Percentiles rank a stretch among this genome's conserved stretches.
Evolutionary conservation across 2,329 filamentous ascomycete species (phyloP).

Genomic region (Paraphoma chrysanthemicola): DNA sequence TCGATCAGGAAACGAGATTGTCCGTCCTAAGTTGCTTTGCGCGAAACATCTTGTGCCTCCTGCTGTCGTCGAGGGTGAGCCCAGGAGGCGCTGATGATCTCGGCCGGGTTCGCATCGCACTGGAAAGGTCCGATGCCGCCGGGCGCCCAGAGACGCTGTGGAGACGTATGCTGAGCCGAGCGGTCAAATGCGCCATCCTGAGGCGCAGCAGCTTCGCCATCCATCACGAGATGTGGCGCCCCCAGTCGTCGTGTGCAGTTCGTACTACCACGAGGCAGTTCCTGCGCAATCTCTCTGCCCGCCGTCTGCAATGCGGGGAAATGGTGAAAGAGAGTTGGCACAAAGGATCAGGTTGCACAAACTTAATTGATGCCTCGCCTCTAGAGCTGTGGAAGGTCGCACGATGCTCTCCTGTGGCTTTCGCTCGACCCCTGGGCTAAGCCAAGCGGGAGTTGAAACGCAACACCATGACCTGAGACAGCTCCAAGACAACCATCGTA

Average conservation of each 20-base stretch:
- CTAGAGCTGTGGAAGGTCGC: constrained; percentile 23
- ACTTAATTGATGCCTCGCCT: not conserved
- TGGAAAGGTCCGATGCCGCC: constrained; percentile 6
- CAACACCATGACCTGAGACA: constrained; percentile 42
- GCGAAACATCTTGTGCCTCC: constrained; percentile 26
- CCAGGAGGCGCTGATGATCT: constrained; percentile 2
- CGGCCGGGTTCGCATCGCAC: constrained; percentile 10
- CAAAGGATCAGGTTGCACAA: not conserved
- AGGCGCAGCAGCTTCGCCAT: constrained; percentile 22
- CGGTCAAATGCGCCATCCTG: constrained; percentile 10
- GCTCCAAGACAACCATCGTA: constrained; percentile 40
- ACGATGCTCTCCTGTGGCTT: constrained; percentile 34
- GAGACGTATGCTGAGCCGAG: not conserved
- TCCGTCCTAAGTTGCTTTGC: constrained; percentile 17
- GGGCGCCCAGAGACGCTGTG: constrained; percentile 12
- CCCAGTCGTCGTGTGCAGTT: constrained; percentile 10
- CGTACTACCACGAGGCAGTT: constrained; percentile 7
- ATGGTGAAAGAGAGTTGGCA: not conserved
- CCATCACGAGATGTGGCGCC: constrained; percentile 18
- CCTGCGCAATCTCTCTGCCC: constrained; percentile 3
- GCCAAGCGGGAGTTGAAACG: constrained; percentile 44
- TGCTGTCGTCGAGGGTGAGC: constrained; percentile 1
- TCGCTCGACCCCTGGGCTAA: constrained; percentile 29
- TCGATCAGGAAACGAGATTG: constrained; percentile 24
- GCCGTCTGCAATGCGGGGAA: constrained; percentile 22